Conservation (phyloP, 331 rosid species). For the Dryas integrifolia region DNA sequence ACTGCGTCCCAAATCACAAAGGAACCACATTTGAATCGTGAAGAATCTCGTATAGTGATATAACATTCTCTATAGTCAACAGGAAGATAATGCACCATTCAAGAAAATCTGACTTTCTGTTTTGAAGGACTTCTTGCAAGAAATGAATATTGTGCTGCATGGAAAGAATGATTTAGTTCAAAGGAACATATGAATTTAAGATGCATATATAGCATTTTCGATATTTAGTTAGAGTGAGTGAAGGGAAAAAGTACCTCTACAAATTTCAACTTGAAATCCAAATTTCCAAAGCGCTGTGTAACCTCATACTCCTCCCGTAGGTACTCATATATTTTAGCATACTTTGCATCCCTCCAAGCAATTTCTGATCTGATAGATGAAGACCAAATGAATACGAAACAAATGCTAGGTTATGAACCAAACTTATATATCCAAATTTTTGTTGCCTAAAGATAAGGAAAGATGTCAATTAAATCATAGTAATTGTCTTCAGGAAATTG, state of each 20-base stretch:
- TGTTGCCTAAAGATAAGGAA: conserved; percentile 7
- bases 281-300: conserved; percentile 86
- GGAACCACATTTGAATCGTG: conserved; percentile 51
- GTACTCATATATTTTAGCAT: conserved; percentile 83
- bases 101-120: conserved; percentile 91
- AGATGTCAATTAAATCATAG: neutral
- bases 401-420: conserved; percentile 18
- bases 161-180: neutral
- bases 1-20: conserved; percentile 21
- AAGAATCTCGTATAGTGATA: conserved; percentile 78
- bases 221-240: no score
- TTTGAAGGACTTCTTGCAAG: conserved; percentile 94
- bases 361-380: conserved; percentile 71
- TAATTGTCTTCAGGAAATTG: neutral
- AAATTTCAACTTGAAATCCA: conserved; percentile 83
- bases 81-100: conserved; percentile 96
- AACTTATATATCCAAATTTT: conserved; percentile 5
- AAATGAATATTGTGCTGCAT: conserved; percentile 98
- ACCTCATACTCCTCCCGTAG: conserved; percentile 88
- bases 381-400: conserved; percentile 20
- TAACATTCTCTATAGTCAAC: conserved; percentile 68
- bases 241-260: conserved; percentile 59
- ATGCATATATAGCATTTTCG: no score
- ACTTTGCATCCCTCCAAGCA: conserved; percentile 97
- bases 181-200: neutral